Conservation (phyloP, 2,329 filamentous ascomycete genomes). For the Calonectria multiphialidica region DNA sequence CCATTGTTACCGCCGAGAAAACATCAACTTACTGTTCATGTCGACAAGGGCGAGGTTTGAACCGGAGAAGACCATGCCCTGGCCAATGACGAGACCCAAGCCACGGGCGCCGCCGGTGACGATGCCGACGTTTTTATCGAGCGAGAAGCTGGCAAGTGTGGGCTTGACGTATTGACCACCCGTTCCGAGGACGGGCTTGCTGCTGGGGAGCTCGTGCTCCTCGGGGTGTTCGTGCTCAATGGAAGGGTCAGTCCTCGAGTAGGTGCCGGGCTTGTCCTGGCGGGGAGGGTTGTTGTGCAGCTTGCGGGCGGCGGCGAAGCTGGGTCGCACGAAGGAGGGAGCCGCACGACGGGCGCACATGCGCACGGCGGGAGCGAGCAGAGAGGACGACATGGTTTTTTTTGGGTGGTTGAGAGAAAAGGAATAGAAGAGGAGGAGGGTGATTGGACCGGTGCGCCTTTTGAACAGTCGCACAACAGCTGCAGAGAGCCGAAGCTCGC, state of each 20-base stretch:
- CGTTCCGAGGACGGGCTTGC: conserved; percentile 78
- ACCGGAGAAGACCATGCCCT: conserved; percentile 89
- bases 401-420: not conserved
- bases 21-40: conserved; percentile 78
- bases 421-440: not conserved
- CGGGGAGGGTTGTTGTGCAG: conserved; percentile 50
- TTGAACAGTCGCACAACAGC: not conserved
- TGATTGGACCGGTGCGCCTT: not conserved
- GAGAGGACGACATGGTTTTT: conserved; percentile 16
- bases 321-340: conserved; percentile 36
- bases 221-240: conserved; percentile 85
- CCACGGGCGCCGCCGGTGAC: conserved; percentile 94
- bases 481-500: conserved; percentile 2
- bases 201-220: conserved; percentile 78
- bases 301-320: conserved; percentile 41
- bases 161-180: conserved; percentile 87
- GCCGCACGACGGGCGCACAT: conserved; percentile 43
- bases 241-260: conserved; percentile 83
- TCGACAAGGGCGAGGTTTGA: conserved; percentile 93
- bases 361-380: conserved; percentile 45
- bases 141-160: conserved; percentile 86
- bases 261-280: conserved; percentile 68
- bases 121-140: conserved; percentile 85
- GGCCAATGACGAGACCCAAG: conserved; percentile 91
- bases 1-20: not conserved